Base-by-base conservation (phyloP, 768 basidiomycete species). In the Fomitopsis pulvina region DNA sequence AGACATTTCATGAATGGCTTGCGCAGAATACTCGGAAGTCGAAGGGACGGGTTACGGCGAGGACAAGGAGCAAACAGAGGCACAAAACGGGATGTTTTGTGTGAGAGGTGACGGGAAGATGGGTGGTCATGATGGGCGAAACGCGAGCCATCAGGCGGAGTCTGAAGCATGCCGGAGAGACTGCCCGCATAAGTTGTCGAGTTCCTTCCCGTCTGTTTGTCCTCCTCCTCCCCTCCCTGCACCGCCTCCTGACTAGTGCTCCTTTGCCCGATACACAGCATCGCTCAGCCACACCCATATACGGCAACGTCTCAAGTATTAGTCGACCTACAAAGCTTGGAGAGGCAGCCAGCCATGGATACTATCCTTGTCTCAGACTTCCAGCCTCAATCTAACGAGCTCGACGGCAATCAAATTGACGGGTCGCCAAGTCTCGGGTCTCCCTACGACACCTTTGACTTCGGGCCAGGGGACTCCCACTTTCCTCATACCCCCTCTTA, bases 401-500 rank as follows among this genome's bases (percentile, higher is more conserved):
- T 52, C 52, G 62, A 63, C 55, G 32, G 55, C 57, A 37, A 29
- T 29, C 47, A 53, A 9, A 57, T 54, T 53, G 62, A 63, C 57
- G 28, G 53, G 55, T 63, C 60, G 47, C 61, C 49, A 43, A 48
- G 45, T 51, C 52, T 57, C 40, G 54, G 58, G 45, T 54, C 60
- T 25, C 56, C 63, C 18, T 72, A 75, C 56, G 73, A 76, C 56
- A 41, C 68, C 4, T 74, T 68, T 54, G 74, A 71, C 45, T 68
- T 66, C 58, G 52, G 42, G 40, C 59, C 56, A 38, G 66, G 64
- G 57, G 62, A 50, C 43, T 65, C 64, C 58, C 67, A 68, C n/a
- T 76, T 72, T 53, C 72, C 75, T 21, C 71, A 71, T 59, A 76
- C 77, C 0, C 76, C 80, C 7, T 79, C 77, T 21, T 79, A 80